Conservation (phyloP, 73 alveolate species). For the Paramecium bursaria region DNA sequence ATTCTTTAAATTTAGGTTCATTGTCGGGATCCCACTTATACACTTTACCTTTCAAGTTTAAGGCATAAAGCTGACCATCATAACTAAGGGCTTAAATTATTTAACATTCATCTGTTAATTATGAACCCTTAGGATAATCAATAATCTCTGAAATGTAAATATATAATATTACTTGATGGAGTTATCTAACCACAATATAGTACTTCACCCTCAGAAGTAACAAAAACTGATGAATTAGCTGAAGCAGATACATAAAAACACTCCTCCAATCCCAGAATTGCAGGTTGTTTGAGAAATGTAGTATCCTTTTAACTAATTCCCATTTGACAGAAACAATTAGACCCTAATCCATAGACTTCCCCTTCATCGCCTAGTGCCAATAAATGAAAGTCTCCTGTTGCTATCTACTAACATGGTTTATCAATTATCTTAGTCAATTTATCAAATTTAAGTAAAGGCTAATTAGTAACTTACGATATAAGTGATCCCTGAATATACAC, state of each 20-base stretch:
- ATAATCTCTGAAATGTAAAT: neutral
- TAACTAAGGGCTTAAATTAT: conserved; percentile 3
- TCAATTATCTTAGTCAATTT: conserved; percentile 14
- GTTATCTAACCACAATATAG: conserved; percentile 25
- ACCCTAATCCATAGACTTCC: conserved; percentile 20
- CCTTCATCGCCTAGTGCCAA: conserved; percentile 7
- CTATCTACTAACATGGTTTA: neutral
- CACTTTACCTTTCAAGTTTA: conserved; percentile 17
- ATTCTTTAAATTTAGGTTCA: conserved; percentile 23
- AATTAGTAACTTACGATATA: too few relatives aligned
- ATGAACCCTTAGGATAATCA: conserved; percentile 18
- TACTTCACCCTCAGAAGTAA: conserved; percentile 45
- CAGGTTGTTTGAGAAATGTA: neutral
- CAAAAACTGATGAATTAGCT: conserved; percentile 20
- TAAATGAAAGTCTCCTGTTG: conserved; percentile 13
- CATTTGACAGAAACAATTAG: neutral
- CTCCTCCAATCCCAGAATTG: neutral
- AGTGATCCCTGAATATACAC: too few relatives aligned
- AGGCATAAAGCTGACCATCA: neutral
- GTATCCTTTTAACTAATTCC: neutral
- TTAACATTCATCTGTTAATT: neutral
- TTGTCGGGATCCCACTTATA: conserved; percentile 31
- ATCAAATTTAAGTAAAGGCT: neutral
- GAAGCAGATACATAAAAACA: conserved; percentile 15
- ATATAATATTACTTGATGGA: too few relatives aligned